A percentile compares a stretch with the other conserved stretches of the same genome.
Evolutionary conservation across 352 stramenopile genomes (phyloP).

Genomic region (Globisporangium cylindrosporum): DNA sequence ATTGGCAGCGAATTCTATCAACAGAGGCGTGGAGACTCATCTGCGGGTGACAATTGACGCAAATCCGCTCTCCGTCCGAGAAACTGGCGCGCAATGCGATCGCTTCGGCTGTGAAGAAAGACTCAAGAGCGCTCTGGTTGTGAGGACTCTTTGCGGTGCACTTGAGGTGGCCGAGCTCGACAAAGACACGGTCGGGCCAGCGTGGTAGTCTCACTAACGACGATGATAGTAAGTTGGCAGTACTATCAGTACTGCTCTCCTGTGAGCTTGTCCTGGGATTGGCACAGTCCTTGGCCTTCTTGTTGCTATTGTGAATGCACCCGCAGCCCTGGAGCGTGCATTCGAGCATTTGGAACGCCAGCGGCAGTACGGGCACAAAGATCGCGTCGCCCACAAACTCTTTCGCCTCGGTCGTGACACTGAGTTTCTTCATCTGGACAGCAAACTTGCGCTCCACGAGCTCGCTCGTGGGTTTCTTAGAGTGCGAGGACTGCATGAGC

Average conservation of each 20-base stretch:
- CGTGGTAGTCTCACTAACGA: not conserved
- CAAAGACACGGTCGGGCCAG: constrained; percentile 43
- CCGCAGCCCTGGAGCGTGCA: constrained; percentile 58
- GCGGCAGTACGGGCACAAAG: constrained; percentile 58
- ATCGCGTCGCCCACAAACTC: constrained; percentile 61
- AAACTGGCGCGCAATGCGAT: constrained; percentile 45
- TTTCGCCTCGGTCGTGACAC: constrained; percentile 59
- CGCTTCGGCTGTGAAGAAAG: constrained; percentile 34
- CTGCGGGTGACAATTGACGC: constrained; percentile 43
- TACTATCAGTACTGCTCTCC: not conserved
- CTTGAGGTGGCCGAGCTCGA: constrained; percentile 33
- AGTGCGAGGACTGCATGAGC: constrained; percentile 16
- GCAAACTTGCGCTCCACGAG: constrained; percentile 23
- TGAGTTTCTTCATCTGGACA: constrained; percentile 31
- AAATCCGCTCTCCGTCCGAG: constrained; percentile 47
- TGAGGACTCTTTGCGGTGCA: constrained; percentile 20
- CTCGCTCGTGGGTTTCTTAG: not conserved
- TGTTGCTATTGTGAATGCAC: constrained; percentile 27
- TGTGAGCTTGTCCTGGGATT: not conserved
- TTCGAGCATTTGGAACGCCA: constrained; percentile 74
- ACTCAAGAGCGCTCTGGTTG: constrained; percentile 15
- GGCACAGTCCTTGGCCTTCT: not conserved
- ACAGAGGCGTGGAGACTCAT: constrained; percentile 39
- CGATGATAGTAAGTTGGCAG: not conserved
- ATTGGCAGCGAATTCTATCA: constrained; percentile 43